Base-by-base conservation (phyloP, 768 basidiomycete genomes). In the Hypholoma fasciculare region DNA sequence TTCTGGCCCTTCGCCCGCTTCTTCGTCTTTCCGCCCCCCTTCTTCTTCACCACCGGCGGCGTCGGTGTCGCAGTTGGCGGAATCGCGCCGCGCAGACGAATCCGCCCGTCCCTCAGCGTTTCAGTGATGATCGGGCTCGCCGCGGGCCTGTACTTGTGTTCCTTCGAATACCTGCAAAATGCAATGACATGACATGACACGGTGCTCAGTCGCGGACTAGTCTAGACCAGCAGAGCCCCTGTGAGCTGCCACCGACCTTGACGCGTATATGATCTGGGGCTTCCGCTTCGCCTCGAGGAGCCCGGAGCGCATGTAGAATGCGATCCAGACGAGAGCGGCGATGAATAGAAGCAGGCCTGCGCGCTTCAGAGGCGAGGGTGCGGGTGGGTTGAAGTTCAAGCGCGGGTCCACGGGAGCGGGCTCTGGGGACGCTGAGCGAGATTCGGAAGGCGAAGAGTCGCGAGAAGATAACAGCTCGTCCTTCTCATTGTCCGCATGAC, bases 81-180 rank as follows among this genome's bases (percentile, higher is more conserved):
- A 11, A 71, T 71, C 1, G 89, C 92, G 0, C 93, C 93, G n/a
- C 91, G 75, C 39, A 95, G 64, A 8, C 85, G 78, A 7, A 83
- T 71, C 4, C 84, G 78, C 0, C 92, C 92, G 61, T 91, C 90
- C 61, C 83, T 83, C 60, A 94, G 73, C 17, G 75, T 80, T 67
- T 94, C 90, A 0, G 89, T 93, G 62, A 94, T 80, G 43, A 94
- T 76, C 11, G 93, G 92, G 59, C 89, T 92, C 6, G 92, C 91
- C 11, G 93, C 92, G 0, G 93, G 92, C 20, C 92, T 78, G 68
- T 82, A 94, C 71, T 87, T 92, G 76, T 82, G 83, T 65, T 92
- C 87, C 60, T 89, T 87, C 12, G 90, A 93, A 67, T 94, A 95
- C 61, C 93, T 94, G 23, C 3, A 23, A 23, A 23, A 23, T 1